Evolutionary conservation across 371 early-diverging fungal species (phyloP).

Genomic region (Mucor ambiguus): DNA sequence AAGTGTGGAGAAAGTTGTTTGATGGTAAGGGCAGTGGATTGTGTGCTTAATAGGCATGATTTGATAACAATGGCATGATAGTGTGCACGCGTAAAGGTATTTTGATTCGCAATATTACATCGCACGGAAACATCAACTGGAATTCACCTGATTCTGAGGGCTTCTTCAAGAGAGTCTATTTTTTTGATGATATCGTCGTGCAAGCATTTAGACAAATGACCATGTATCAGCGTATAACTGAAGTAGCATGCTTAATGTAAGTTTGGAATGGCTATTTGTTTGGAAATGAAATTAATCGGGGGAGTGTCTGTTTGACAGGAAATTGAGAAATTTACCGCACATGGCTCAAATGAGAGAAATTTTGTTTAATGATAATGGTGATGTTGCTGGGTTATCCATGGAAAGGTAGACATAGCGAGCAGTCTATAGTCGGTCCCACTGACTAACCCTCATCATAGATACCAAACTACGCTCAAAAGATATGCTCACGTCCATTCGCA

Average conservation of each 20-base stretch:
- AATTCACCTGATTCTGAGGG: slow-evolving; percentile 52
- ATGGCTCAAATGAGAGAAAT: slow-evolving; percentile 54
- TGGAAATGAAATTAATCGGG: background rate
- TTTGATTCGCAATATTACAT: slow-evolving; percentile 32
- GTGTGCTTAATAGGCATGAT: background rate
- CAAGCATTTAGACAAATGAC: slow-evolving; percentile 58
- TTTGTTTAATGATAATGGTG: slow-evolving; percentile 48
- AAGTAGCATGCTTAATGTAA: slow-evolving; percentile 56
- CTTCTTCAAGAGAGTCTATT: slow-evolving; percentile 54
- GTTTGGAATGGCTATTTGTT: background rate
- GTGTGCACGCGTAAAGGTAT: slow-evolving; percentile 43
- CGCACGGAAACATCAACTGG: slow-evolving; percentile 43
- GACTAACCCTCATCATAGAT: slow-evolving; percentile 22
- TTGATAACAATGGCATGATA: background rate
- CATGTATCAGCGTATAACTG: slow-evolving; percentile 55
- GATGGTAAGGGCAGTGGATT: slow-evolving; percentile 25
- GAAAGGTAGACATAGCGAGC: slow-evolving; percentile 32
- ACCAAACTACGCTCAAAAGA: slow-evolving; percentile 60
- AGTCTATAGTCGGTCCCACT: background rate
- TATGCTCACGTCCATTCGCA: slow-evolving; percentile 61
- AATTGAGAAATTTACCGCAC: slow-evolving; percentile 45
- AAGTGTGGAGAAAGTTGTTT: slow-evolving; percentile 43
- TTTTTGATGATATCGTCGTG: slow-evolving; percentile 46
- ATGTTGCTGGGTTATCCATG: slow-evolving; percentile 51
- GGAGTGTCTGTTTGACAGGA: slow-evolving; percentile 24